phyloP scores from a whole-genome alignment of 352 stramenopile genomes.

The Pythium utonaiense region DNA sequence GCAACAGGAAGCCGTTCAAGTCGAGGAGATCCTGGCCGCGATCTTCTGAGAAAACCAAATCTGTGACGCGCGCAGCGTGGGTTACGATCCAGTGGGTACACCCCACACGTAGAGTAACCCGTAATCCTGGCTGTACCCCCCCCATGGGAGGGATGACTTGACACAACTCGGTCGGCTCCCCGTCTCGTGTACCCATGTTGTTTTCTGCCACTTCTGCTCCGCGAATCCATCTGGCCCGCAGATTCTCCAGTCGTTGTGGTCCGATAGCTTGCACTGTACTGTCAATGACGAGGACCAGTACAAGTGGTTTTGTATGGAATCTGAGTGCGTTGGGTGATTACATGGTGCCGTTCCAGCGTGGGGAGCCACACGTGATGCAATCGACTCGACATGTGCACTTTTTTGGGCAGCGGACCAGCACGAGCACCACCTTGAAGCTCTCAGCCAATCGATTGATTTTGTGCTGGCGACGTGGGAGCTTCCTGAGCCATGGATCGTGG shows the following conservation, averaged over 20 bases:
- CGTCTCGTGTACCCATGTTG: constrained; percentile 1
- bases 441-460: background rate
- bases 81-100: too few relatives aligned
- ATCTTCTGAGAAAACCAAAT: constrained; percentile 22
- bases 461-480: background rate
- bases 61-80: background rate
- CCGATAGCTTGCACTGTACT: background rate
- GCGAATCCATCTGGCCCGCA: constrained; percentile 1
- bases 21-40: constrained; percentile 15
- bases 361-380: background rate
- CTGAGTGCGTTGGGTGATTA: background rate
- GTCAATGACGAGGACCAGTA: constrained; percentile 6
- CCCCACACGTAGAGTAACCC: background rate
- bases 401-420: background rate
- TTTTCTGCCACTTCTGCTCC: constrained; percentile 5
- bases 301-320: constrained; percentile 4
- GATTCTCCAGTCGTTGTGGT: constrained; percentile 6
- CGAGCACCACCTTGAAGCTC: background rate
- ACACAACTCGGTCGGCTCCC: background rate
- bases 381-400: background rate
- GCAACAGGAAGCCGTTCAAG: constrained; percentile 11
- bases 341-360: too few relatives aligned
- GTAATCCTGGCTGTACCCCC: background rate
- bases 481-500: background rate
- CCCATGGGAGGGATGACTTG: constrained; percentile 3